Base-by-base conservation (phyloP, 2,329 filamentous ascomycete genomes). In the Colletotrichum echinochloae region DNA sequence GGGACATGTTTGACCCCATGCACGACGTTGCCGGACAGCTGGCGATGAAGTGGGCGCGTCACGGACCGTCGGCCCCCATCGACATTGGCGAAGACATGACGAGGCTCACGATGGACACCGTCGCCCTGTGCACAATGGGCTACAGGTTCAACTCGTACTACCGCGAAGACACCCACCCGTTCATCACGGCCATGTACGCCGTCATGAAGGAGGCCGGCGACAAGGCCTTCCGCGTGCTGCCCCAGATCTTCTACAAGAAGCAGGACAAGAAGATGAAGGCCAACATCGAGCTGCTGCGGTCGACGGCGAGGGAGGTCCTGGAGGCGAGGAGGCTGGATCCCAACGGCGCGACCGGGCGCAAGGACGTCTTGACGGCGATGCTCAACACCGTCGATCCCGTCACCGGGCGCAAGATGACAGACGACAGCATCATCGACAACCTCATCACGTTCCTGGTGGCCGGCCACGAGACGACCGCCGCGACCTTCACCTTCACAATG, bases 291-390 rank as follows among this genome's bases (percentile, higher is more conserved):
- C 78, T 85, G 6, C 77, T 91, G 75, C 83, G 84, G 7, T 81
- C 83, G 2, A 83, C 88, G 3, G 84, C 87, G 5, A 79, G 83
- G 48, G 87, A 90, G n/a, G 84, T 94, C 16, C 82, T 94, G 0
- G 82, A 88, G 20, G 80, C 87, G 2, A 83, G 91, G n/a, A 88
- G 86, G 72, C 78, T 83, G 18, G 83, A 90, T 65, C 87, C 87
- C 0, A 30, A 83, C 18, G 37, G 89, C 64, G 87, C 87, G 0
- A 57, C 33, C 14, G 49, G 60, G 5, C 46, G 62, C 2, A 91
- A 91, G 66, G 92, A 93, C 77, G 81, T 93, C 5, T 78, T 93
- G n/a, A 88, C 87, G 71, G 87, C 89, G 8, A 90, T 93, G 88
- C 79, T 93, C 39, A 82, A 88, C 9, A 89, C 89, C 0, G 84